Evolutionary conservation across 78 protist species (phyloP).

Genomic region (slime mould (Dictyostelium discoideum)): DNA sequence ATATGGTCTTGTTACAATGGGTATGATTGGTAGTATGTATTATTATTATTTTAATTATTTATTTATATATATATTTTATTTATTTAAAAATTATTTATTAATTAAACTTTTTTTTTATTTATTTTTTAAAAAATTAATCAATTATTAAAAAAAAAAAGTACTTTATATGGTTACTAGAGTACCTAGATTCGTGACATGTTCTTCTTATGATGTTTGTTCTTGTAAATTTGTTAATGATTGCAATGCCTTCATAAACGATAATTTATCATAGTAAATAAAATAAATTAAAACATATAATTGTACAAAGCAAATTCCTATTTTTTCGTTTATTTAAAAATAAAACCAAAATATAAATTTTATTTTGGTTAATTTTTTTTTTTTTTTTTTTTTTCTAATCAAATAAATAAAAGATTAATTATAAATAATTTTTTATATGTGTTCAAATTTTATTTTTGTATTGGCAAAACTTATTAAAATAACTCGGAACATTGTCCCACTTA

Average conservation of each 20-base stretch:
- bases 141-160: background rate
- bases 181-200: conserved; percentile 52
- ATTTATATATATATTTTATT: too few species aligned
- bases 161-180: conserved; percentile 64
- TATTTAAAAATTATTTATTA: too few species aligned
- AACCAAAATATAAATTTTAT: too few species aligned
- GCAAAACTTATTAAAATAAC: too few species aligned
- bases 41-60: background rate
- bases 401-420: too few species aligned
- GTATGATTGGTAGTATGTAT: conserved; percentile 47
- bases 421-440: too few species aligned
- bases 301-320: background rate
- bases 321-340: background rate
- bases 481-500: too few species aligned
- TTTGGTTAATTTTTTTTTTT: too few species aligned
- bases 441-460: too few species aligned
- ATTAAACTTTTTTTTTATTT: background rate
- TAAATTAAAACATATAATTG: background rate
- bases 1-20: conserved; percentile 50
- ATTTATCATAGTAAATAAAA: conserved; percentile 8
- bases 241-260: background rate
- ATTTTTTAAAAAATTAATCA: background rate
- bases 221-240: conserved; percentile 69
- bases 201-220: conserved; percentile 31
- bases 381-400: too few species aligned